Base-by-base conservation (phyloP, 148 eudicot genomes). In the Persicaria maculosa region DNA sequence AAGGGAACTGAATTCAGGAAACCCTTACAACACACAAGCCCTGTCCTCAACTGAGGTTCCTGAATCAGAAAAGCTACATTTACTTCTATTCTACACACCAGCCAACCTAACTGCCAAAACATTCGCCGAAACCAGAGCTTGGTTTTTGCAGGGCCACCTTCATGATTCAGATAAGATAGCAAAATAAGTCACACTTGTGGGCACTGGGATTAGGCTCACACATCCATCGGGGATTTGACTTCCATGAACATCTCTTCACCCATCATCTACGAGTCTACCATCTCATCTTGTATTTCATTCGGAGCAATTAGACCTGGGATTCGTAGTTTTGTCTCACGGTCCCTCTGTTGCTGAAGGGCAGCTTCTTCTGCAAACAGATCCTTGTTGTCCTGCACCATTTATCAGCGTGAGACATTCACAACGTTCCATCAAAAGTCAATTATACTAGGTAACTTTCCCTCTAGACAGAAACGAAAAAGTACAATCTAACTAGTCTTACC, bases 351-450 rank as follows among this genome's bases (percentile, higher is more conserved):
- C 84, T 87, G 97, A 75, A 85, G 91, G 72, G 97, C 98, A 78
- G 96, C 91, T 81, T 95, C 98, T 74, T 95, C 98, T 3, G 97
- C 98, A 74, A 90, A 95, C 0, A 95, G 88, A 85, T 95, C 98
- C 84, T 92, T 95, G 88, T 95, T 95, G 78, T 95, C 98, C 97
- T 95, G 87, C 85, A 80, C 9, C 22, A n/a, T 19, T 57, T 8
- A 57, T 57, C 19, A 17, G 62, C 7, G 25, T 17, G 7, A 3
- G 19, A 9, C 31, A 57, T 9, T 57, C 62, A 6, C 17, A 3
- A 19, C 17, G n/a, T n/a, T 19, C 6, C 36, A 57, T 57, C 31
- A 57, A 57, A 20, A 4, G 65, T 19, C 14, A 22, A 22, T 59
- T 36, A 55, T 55, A 55, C 61, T 5, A 54, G 7, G 61, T 9